These are phyloP conservation scores for Verbena officinalis DNA, from an alignment of 257 asterid species.

Conservation along the genomic window DNA sequence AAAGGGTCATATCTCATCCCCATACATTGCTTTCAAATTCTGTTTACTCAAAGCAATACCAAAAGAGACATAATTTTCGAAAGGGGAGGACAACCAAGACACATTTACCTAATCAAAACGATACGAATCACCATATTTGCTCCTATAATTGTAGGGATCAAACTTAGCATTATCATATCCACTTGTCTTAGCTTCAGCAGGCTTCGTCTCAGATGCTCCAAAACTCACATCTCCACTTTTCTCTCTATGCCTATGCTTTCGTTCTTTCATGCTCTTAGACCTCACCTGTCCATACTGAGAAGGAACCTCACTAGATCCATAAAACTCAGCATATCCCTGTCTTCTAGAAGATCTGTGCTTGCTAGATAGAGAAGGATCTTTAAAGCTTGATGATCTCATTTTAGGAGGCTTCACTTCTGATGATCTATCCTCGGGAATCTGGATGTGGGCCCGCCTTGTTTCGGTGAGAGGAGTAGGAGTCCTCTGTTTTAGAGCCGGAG, in stretches of 20 bases:
- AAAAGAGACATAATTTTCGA: slow-evolving; percentile 15
- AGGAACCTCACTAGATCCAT: slow-evolving; percentile 72
- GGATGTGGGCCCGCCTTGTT: slow-evolving; percentile 52
- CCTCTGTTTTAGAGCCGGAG: slow-evolving; percentile 59
- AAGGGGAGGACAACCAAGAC: background rate
- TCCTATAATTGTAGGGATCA: slow-evolving; percentile 62
- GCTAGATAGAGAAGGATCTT: slow-evolving; percentile 65
- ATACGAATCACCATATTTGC: slow-evolving; percentile 63
- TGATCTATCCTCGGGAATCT: slow-evolving; percentile 43
- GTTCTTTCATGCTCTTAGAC: slow-evolving; percentile 82
- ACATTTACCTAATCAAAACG: slow-evolving; percentile 51
- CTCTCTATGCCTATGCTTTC: slow-evolving; percentile 80
- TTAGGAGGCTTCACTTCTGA: slow-evolving; percentile 70
- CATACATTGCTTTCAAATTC: slow-evolving; percentile 13
- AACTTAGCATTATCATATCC: slow-evolving; percentile 59
- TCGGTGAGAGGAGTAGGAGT: slow-evolving; percentile 60
- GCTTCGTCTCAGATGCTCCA: slow-evolving; percentile 56
- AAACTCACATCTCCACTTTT: slow-evolving; percentile 49
- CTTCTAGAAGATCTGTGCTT: slow-evolving; percentile 90
- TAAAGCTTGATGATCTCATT: slow-evolving; percentile 52
- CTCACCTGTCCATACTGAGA: slow-evolving; percentile 56
- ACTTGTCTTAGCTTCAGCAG: slow-evolving; percentile 54
- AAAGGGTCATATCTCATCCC: background rate
- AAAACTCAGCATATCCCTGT: slow-evolving; percentile 79
- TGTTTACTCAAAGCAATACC: slow-evolving; percentile 7